Conservation (phyloP, 805 yeast genomes). For the Saturnispora zaruensis region DNA sequence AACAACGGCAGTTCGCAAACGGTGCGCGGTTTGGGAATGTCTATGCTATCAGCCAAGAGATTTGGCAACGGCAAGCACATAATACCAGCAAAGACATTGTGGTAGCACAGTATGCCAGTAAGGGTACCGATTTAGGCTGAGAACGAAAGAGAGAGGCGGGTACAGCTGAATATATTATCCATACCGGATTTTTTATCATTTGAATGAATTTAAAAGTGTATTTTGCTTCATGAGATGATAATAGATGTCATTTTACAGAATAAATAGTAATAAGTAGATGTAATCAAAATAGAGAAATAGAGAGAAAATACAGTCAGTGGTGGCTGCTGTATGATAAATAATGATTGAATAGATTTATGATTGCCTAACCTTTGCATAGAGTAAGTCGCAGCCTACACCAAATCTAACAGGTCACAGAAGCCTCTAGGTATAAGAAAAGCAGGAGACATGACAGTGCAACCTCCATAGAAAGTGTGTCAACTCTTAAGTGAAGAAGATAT, state of each 20-base stretch:
- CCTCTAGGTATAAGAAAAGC: neutral
- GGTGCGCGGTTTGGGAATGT: neutral
- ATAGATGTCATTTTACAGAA: neutral
- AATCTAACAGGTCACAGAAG: neutral
- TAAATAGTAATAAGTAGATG: neutral
- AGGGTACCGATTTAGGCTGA: too few relatives aligned
- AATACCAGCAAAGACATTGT: too few relatives aligned
- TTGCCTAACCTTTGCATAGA: neutral
- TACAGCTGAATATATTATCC: too few relatives aligned
- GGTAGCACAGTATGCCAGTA: too few relatives aligned
- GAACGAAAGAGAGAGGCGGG: too few relatives aligned
- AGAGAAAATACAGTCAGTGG: neutral
- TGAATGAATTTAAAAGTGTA: too few relatives aligned
- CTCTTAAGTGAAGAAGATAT: neutral
- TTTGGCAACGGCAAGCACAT: neutral
- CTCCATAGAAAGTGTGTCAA: neutral
- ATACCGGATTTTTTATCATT: too few relatives aligned
- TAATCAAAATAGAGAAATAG: neutral
- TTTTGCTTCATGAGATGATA: too few relatives aligned
- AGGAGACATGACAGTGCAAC: neutral
- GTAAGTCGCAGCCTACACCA: neutral
- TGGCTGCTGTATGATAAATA: neutral
- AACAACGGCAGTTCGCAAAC: neutral
- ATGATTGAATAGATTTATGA: neutral
- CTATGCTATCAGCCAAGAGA: neutral